Base-by-base conservation (phyloP, 2,329 filamentous ascomycete species). In the Pseudophaeomoniella oleicola region DNA sequence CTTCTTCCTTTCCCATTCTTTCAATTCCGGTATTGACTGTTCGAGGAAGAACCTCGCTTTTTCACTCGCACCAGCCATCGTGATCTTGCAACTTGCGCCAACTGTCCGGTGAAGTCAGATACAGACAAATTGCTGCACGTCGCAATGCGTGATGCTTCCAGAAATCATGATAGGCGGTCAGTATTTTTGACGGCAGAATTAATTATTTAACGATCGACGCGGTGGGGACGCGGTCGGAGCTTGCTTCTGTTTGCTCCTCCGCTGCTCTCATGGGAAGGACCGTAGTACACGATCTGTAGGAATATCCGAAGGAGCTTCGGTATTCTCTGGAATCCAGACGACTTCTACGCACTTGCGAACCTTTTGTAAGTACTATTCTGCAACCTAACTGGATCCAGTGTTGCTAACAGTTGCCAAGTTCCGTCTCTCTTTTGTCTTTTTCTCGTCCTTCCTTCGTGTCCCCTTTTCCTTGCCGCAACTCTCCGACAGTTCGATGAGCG, bases 1-100 rank as follows among this genome's bases (percentile, higher is more conserved):
- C 49, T 84, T 79, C 58, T 94, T 94, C 46, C 83, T 75, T 59
- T 93, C 82, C 58, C 85, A 92, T 51, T 94, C 86, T 44, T 86
- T 84, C 39, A 98, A 72, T 58, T 96, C 87, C 12, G 87, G 85
- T 31, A 94, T 83, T 2, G 82, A 81, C 48, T 88, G 81, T 64
- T 98, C 90, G 45, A 96, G 72, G 59, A 83, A 94, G 62, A 88
- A 96, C 40, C 88, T 83, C 38, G 88, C 90, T 62, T 94, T 96
- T 53, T 96, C 90, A 44, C 82, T 80, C 40, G 90, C 79, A 30
- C 76, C 80, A 2, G 86, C 74, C 85, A 94, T 93, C 41, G 36
- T 50, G 51, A n/a, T n/a, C n/a, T n/a, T n/a, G n/a, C n/a, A n/a
- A n/a, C n/a, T n/a, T n/a, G n/a, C n/a, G n/a, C n/a, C n/a, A n/a